Evolutionary conservation across 805 yeast genomes (phyloP).

Genomic region (Blastobotrys mokoenaii): DNA sequence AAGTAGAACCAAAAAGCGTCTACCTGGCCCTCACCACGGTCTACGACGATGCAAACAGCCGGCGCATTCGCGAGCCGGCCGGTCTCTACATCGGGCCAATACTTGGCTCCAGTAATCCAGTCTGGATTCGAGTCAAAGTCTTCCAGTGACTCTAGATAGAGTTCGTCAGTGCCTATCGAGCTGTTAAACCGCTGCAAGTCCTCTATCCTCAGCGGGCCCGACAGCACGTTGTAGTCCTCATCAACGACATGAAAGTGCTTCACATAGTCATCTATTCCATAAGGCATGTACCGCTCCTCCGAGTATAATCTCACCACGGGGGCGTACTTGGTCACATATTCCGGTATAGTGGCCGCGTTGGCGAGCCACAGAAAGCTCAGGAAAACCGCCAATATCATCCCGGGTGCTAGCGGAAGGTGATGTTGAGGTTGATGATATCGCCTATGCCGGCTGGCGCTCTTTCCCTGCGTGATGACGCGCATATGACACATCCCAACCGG

Average conservation of each 20-base stretch:
- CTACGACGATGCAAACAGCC: conserved; percentile 72
- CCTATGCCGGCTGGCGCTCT: too few species aligned
- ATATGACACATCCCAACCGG: too few species aligned
- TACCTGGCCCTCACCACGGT: conserved; percentile 89
- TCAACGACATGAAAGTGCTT: conserved; percentile 41
- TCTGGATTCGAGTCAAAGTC: conserved; percentile 70
- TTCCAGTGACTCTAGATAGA: conserved; percentile 56
- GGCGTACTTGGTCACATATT: conserved; percentile 25
- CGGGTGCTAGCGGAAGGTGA: too few species aligned
- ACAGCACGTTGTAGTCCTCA: not conserved
- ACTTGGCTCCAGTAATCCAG: conserved; percentile 72
- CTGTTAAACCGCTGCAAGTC: conserved; percentile 18
- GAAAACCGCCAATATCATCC: too few species aligned
- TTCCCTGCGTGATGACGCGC: too few species aligned
- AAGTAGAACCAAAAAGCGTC: conserved; percentile 96
- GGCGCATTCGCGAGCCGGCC: conserved; percentile 75
- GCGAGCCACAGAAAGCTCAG: not conserved
- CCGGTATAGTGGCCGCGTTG: conserved; percentile 19
- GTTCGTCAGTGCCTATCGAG: conserved; percentile 15
- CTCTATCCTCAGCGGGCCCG: conserved; percentile 22
- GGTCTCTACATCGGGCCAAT: conserved; percentile 59
- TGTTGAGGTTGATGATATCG: too few species aligned
- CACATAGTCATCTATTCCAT: conserved; percentile 65
- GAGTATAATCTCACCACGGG: conserved; percentile 83
- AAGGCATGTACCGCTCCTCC: conserved; percentile 81